Base-by-base conservation (phyloP, 2,329 filamentous ascomycete species). In the Calonectria leucothoes region DNA sequence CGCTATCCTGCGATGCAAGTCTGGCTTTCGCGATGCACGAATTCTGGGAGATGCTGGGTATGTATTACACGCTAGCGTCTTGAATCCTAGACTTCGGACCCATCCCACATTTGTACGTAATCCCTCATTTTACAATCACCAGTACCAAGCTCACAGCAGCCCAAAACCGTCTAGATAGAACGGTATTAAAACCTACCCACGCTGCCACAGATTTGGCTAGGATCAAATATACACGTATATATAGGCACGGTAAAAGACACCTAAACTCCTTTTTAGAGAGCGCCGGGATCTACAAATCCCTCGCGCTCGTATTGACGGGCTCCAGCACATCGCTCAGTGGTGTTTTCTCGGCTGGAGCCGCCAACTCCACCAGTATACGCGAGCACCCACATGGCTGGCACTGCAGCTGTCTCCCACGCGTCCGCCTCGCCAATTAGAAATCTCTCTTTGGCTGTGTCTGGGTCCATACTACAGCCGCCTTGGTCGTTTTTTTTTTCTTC, bases 91-190 rank as follows among this genome's bases (percentile, higher is more conserved):
- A 14, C 29, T 51, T 49, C 14, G 12, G 63, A 27, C 45, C 63
- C 63, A 66, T 66, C 31, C 63, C 12, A 65, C 20, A 49, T 33
- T 35, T 65, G 61, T 65, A 66, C 37, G 51, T 61, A 61, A 61
- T 61, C 55, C 55, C 55, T 61, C 55, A 61, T 61, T 61, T 61
- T 61, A 39, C 55, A 27, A 27, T 27, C 23, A 39, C 42, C 42
- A 23, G 12, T 45, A 45, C 42, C 55, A 14, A 61, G 25, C 23
- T 61, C 20, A 15, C 55, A 14, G 23, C 35, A 59, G n/a, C 33
- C 33, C 31, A 3, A 59, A 59, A 37, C 15, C n/a, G 52, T n/a
- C 33, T 14, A 33, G 17, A 15, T 39, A 8, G 12, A 15, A 35
- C 14, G 1, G 23, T 5, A 23, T 45, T 4, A 45, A 45, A 42